Conservation (phyloP, 257 asterid species). For the Rehmannia glutinosa region DNA sequence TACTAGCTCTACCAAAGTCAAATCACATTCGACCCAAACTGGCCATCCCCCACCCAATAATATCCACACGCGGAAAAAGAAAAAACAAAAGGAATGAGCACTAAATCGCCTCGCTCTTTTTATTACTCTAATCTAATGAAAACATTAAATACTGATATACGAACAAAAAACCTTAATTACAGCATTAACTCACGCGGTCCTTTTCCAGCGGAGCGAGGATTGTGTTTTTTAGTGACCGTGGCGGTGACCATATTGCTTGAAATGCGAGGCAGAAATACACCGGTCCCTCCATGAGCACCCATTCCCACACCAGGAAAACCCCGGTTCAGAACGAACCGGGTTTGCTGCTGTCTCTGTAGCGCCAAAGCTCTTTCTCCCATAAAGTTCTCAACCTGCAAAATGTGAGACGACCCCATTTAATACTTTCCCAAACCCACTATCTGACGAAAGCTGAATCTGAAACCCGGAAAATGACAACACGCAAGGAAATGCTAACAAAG, state of each 20-base stretch:
- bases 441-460: neutral
- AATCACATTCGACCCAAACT: too few species aligned
- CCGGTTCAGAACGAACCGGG: conserved; percentile 18
- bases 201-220: neutral
- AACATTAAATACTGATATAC: neutral
- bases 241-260: too few species aligned
- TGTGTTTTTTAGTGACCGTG: neutral
- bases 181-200: conserved; percentile 14
- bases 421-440: neutral
- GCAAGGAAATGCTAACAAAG: neutral
- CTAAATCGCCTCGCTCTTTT: too few species aligned
- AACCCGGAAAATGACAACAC: conserved; percentile 5
- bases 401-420: neutral
- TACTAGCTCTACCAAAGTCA: too few species aligned
- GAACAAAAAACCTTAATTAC: neutral
- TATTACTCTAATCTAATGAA: too few species aligned
- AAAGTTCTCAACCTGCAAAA: conserved; percentile 13
- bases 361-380: conserved; percentile 8
- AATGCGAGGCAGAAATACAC: conserved; percentile 32
- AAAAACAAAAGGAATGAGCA: too few species aligned
- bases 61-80: too few species aligned
- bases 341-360: conserved; percentile 11
- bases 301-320: neutral
- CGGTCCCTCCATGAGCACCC: conserved; percentile 24
- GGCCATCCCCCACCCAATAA: too few species aligned